Conservation (phyloP, 345 rosid genomes). For the Passiflora organensis region DNA sequence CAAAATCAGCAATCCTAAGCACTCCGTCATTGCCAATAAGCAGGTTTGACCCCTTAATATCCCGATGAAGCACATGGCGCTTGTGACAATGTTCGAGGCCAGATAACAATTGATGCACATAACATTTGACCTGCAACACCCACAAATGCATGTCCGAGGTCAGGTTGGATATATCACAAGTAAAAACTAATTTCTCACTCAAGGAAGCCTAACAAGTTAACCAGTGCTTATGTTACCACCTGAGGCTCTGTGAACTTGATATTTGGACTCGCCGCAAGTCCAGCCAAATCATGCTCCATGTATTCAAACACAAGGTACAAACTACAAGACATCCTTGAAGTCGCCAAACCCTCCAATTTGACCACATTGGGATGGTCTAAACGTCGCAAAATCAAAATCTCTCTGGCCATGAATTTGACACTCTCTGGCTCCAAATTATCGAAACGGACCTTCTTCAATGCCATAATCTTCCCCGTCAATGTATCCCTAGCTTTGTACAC, state of each 20-base stretch:
- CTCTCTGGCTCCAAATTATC: constrained; percentile 32
- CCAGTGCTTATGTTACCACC: constrained; percentile 8
- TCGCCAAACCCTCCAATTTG: constrained; percentile 26
- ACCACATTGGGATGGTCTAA: constrained; percentile 33
- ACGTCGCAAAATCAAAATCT: constrained; percentile 27
- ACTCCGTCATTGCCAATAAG: constrained; percentile 31
- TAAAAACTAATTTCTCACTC: background rate
- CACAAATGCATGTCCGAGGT: background rate
- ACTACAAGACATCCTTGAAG: constrained; percentile 34
- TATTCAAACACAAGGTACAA: constrained; percentile 29
- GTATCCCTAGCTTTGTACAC: constrained; percentile 32
- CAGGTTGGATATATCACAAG: no score
- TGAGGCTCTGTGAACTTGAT: constrained; percentile 30
- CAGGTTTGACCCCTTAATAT: constrained; percentile 32
- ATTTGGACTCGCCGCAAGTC: constrained; percentile 24
- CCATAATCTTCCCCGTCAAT: constrained; percentile 30
- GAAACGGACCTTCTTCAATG: constrained; percentile 31
- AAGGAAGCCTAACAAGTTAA: background rate
- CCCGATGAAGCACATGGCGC: constrained; percentile 26
- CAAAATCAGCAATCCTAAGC: constrained; percentile 31
- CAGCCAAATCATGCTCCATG: constrained; percentile 35
- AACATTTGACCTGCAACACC: constrained; percentile 27
- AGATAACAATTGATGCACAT: constrained; percentile 26
- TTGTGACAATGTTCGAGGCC: constrained; percentile 32
- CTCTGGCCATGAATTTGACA: constrained; percentile 31